phyloP scores from a whole-genome alignment of 768 basidiomycete genomes.

The Lactifluus piperatus region DNA sequence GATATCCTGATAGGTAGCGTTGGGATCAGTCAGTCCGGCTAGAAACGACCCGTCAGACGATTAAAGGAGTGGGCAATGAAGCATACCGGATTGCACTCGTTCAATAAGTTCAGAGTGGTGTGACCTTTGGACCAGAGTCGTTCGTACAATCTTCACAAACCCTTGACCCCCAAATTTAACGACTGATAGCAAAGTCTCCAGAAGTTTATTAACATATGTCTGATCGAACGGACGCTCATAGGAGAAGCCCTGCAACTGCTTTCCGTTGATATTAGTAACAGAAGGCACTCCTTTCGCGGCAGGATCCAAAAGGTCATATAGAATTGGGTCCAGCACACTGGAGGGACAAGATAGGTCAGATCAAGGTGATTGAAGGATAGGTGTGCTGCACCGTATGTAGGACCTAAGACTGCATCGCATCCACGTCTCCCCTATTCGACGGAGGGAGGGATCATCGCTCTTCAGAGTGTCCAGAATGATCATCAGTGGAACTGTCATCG shows the following conservation, averaged over 20 bases:
- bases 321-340: slow-evolving; percentile 85
- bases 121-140: slow-evolving; percentile 54
- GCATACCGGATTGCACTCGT: slow-evolving; percentile 52
- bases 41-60: slow-evolving; percentile 8
- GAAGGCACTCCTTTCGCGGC: slow-evolving; percentile 45
- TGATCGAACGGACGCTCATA: slow-evolving; percentile 79
- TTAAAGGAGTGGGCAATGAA: not conserved
- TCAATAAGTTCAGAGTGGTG: slow-evolving; percentile 52
- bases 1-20: slow-evolving; percentile 68
- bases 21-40: slow-evolving; percentile 31
- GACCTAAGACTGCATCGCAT: slow-evolving; percentile 91
- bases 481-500: slow-evolving; percentile 80
- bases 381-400: slow-evolving; percentile 61
- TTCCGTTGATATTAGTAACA: slow-evolving; percentile 47
- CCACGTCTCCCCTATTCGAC: slow-evolving; percentile 90
- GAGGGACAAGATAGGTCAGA: not conserved
- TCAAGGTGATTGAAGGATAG: not conserved
- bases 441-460: slow-evolving; percentile 61
- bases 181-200: slow-evolving; percentile 70
- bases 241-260: slow-evolving; percentile 53
- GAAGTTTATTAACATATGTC: slow-evolving; percentile 55
- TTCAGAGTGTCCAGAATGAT: slow-evolving; percentile 77
- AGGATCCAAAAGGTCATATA: slow-evolving; percentile 71
- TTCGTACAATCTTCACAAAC: slow-evolving; percentile 66
- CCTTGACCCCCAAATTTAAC: slow-evolving; percentile 87